Conservation (phyloP, 768 basidiomycete species). For the Termitomyces sp. region DNA sequence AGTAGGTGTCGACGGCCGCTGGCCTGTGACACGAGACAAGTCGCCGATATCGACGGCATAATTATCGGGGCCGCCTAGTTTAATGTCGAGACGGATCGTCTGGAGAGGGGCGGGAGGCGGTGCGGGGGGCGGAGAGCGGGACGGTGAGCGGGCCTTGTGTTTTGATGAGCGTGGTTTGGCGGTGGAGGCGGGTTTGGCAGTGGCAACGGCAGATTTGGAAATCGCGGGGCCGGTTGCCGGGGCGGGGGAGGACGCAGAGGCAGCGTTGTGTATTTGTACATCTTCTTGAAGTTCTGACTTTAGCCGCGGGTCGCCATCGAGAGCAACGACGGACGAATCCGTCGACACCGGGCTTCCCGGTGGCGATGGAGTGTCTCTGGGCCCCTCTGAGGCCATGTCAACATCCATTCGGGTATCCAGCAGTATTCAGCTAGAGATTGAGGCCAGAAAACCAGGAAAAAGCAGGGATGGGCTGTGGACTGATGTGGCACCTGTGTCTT, state of each 20-base stretch:
- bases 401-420: neutral
- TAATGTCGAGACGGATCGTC: slow-evolving; percentile 61
- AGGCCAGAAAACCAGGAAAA: slow-evolving; percentile 13
- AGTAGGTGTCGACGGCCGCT: slow-evolving; percentile 30
- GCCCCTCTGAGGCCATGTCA: neutral
- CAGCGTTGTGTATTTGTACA: neutral
- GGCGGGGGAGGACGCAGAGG: too few species aligned
- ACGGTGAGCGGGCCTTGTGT: slow-evolving; percentile 22
- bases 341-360: neutral
- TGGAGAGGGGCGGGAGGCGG: slow-evolving; percentile 46
- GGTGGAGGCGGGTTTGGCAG: slow-evolving; percentile 12
- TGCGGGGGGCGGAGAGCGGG: slow-evolving; percentile 23
- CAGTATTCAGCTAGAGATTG: neutral
- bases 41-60: slow-evolving; percentile 60
- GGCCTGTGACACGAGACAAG: slow-evolving; percentile 54
- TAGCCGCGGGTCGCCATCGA: slow-evolving; percentile 1
- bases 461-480: slow-evolving; percentile 5
- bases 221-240: neutral
- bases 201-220: slow-evolving; percentile 8
- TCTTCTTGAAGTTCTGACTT: neutral
- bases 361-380: neutral
- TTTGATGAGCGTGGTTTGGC: slow-evolving; percentile 54
- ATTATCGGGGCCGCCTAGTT: slow-evolving; percentile 58
- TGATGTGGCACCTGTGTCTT: slow-evolving; percentile 13
- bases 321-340: neutral